Evolutionary conservation across 768 basidiomycete species (phyloP), one percentile per base, ranked within the genome.

Genomic region (Cubamyces sp.): DNA sequence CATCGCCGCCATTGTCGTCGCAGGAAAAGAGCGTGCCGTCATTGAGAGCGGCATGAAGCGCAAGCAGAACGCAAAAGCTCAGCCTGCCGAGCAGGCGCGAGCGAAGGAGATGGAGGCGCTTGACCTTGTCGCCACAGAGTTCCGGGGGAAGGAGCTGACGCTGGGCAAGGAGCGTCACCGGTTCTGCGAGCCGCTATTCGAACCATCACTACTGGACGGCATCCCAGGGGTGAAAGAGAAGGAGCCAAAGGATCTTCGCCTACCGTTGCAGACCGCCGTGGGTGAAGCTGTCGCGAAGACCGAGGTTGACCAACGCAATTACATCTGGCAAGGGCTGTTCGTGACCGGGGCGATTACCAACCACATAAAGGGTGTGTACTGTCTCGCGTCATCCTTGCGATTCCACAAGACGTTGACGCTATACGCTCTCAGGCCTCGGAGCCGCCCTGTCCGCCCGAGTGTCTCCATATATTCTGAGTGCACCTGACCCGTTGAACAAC

Each of bases 171-270:
- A 94, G 70, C 82, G 94, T 39, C 94, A 97, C 78, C 81, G 91
- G 42, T 91, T 95, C 75, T 94, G 92, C 72, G 95, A 96, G 73
- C 92, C 94, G 6, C 79, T 97, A 26, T 95, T 94, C 65, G 88
- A 94, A 70, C 88, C 89, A 2, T 77, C 73, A 3, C 68, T 92
- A 43, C 74, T 92, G 60, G 74, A 76, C 14, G 61, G 63, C 34
- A 51, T 72, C 4, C 41, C 53, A 25, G 64, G 60, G 5, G 62
- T 64, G 3, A 45, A 54, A 41, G 53, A 52, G 30, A 62, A 56
- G 51, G 59, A 48, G n/a, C 54, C 58, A 1, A 49, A 16, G 37
- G 69, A 60, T 25, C 48, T 49, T 21, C 42, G 55, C 54, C 69
- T 18, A 72, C 71, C 61, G 57, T 66, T 48, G 66, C 91, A 90